Conservation (phyloP, 768 basidiomycete genomes). For the Chalciporus pseudorubinellus region DNA sequence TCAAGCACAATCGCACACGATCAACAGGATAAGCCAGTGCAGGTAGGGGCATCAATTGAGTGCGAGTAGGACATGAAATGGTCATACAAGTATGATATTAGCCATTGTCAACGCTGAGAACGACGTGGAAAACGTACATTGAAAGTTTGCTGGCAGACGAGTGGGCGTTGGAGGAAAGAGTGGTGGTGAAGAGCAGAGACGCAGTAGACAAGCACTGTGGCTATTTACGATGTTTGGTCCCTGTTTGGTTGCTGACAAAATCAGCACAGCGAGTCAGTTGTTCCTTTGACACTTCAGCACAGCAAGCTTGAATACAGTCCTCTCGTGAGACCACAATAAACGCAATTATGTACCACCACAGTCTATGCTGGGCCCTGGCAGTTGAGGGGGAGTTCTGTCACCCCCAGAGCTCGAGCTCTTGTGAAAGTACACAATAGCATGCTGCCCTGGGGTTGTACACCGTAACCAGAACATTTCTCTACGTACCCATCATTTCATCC, state of each 20-base stretch:
- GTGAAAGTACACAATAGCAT: too few species aligned
- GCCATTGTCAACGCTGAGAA: background rate
- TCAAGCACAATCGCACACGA: constrained; percentile 38
- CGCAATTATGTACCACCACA: too few species aligned
- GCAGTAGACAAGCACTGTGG: constrained; percentile 15
- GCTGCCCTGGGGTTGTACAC: too few species aligned
- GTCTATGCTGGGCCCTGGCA: too few species aligned
- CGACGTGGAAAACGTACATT: constrained; percentile 5
- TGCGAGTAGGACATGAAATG: background rate
- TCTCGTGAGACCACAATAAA: too few species aligned
- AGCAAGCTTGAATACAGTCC: background rate
- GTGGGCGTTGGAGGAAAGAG: constrained; percentile 2
- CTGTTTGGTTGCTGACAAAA: constrained; percentile 41
- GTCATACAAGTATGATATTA: background rate
- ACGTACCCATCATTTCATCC: too few species aligned
- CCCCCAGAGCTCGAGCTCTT: too few species aligned
- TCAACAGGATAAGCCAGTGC: constrained; percentile 25
- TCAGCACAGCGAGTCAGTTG: constrained; percentile 7
- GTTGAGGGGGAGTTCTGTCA: too few species aligned
- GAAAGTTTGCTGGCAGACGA: background rate
- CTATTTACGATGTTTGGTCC: constrained; percentile 38
- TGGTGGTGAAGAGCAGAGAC: constrained; percentile 32
- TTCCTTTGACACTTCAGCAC: constrained; percentile 1
- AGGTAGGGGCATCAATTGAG: background rate
- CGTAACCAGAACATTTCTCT: too few species aligned